Evolutionary conservation across 2,329 filamentous ascomycete species (phyloP).

Genomic region (Stagonosporopsis cucurbitacearum): DNA sequence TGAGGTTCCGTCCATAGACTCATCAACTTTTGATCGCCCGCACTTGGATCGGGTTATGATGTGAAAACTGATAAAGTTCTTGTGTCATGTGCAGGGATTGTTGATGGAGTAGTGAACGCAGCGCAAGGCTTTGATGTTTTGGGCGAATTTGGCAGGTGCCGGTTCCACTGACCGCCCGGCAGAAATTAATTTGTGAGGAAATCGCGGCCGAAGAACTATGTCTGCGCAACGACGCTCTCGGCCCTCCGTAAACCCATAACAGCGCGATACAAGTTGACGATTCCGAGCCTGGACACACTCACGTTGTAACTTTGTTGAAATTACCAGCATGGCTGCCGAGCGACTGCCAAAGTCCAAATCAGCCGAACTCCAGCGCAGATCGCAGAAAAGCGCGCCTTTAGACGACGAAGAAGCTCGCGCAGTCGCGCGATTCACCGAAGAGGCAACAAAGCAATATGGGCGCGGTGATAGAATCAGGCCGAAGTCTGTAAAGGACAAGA

Average conservation of each 20-base stretch:
- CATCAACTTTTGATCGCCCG: no score
- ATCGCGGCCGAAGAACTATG: background rate
- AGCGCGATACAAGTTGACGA: no score
- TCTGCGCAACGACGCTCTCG: constrained; percentile 1
- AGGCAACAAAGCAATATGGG: constrained; percentile 79
- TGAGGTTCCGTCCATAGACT: no score
- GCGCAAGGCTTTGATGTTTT: background rate
- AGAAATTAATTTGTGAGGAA: constrained; percentile 18
- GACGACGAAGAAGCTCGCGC: constrained; percentile 41
- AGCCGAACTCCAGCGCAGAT: constrained; percentile 25
- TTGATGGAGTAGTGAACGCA: background rate
- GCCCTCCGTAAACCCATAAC: background rate
- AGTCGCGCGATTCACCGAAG: constrained; percentile 41
- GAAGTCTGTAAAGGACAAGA: constrained; percentile 83
- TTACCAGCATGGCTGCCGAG: constrained; percentile 32
- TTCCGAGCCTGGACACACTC: no score
- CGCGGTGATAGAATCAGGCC: constrained; percentile 78
- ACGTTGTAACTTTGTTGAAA: no score
- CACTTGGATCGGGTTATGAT: no score
- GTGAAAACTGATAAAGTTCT: background rate
- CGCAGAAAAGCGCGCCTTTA: constrained; percentile 28
- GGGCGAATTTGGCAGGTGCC: background rate
- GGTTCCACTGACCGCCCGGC: constrained; percentile 6
- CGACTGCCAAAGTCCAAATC: constrained; percentile 24
- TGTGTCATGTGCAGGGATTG: background rate